These are phyloP conservation scores for Lachnellula suecica DNA, from an alignment of 2,329 filamentous ascomycete species.

Conservation along the genomic window DNA sequence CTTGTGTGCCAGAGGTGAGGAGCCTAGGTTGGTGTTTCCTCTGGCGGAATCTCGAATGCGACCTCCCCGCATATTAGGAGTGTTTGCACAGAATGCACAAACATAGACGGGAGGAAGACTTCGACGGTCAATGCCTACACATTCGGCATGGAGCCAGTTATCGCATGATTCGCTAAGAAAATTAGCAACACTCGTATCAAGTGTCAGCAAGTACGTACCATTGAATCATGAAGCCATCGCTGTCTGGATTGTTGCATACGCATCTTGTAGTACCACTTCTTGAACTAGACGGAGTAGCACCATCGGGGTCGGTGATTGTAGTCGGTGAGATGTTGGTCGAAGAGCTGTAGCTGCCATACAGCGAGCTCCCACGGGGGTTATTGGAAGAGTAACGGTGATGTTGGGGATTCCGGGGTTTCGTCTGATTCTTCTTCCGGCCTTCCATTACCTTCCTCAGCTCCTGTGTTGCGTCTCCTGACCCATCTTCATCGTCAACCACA, in stretches of 20 bases:
- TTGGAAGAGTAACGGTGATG: slow-evolving; percentile 23
- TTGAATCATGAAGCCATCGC: slow-evolving; percentile 58
- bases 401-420: slow-evolving; percentile 20
- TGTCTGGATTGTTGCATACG: slow-evolving; percentile 47
- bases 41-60: slow-evolving; percentile 41
- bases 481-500: slow-evolving; percentile 47
- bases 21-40: slow-evolving; percentile 20
- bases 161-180: slow-evolving; percentile 59
- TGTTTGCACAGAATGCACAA: slow-evolving; percentile 62
- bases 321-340: slow-evolving; percentile 48
- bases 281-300: slow-evolving; percentile 43
- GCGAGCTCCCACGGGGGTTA: slow-evolving; percentile 18
- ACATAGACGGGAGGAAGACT: slow-evolving; percentile 61
- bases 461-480: slow-evolving; percentile 56
- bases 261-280: slow-evolving; percentile 48
- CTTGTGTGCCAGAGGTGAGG: slow-evolving; percentile 43
- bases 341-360: slow-evolving; percentile 23
- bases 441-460: slow-evolving; percentile 55
- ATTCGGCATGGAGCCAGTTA: slow-evolving; percentile 63
- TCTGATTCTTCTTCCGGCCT: slow-evolving; percentile 25
- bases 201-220: slow-evolving; percentile 47
- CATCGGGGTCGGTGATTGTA: slow-evolving; percentile 48
- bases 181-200: slow-evolving; percentile 16
- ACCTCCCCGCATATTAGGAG: slow-evolving; percentile 51
- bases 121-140: slow-evolving; percentile 57